Conservation (phyloP, 176 grass and related monocot genomes). For the Poa annua region DNA sequence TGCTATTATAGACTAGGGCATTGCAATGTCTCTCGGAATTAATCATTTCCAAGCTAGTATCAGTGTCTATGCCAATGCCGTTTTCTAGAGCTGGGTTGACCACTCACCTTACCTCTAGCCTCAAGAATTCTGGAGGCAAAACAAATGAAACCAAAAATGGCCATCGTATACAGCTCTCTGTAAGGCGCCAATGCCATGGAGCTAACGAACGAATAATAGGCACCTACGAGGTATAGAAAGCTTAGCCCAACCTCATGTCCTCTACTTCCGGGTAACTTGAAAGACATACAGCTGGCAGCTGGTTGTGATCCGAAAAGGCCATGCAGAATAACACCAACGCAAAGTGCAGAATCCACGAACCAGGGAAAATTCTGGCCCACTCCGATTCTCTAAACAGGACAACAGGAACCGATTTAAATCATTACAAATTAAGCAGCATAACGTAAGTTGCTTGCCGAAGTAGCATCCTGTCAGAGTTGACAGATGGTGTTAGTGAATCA, state of each 20-base stretch:
- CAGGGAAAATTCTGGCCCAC: conserved; percentile 85
- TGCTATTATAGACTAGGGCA: conserved; percentile 23
- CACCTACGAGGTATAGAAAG: conserved; percentile 76
- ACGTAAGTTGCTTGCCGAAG: neutral
- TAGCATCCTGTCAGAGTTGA: conserved; percentile 14
- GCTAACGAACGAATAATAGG: conserved; percentile 70
- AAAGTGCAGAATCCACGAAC: conserved; percentile 77
- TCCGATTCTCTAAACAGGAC: conserved; percentile 70
- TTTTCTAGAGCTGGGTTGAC: conserved; percentile 66
- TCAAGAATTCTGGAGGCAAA: conserved; percentile 64
- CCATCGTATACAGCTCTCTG: conserved; percentile 75
- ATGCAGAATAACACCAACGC: conserved; percentile 83
- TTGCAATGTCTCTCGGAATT: neutral
- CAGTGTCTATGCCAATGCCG: conserved; percentile 87
- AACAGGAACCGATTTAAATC: conserved; percentile 8
- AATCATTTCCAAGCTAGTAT: conserved; percentile 29
- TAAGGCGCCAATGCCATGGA: conserved; percentile 74
- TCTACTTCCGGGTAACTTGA: conserved; percentile 52
- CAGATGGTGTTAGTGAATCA: too few relatives aligned
- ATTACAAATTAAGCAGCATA: conserved; percentile 18
- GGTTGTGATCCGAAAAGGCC: conserved; percentile 75
- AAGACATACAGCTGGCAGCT: conserved; percentile 53
- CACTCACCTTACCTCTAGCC: conserved; percentile 55
- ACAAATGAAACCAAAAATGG: conserved; percentile 64
- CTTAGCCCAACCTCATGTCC: conserved; percentile 63